Percentiles rank a stretch among this genome's conserved stretches.
Conservation (phyloP, 805 yeast genomes). For the Kregervanrija delftensis region DNA sequence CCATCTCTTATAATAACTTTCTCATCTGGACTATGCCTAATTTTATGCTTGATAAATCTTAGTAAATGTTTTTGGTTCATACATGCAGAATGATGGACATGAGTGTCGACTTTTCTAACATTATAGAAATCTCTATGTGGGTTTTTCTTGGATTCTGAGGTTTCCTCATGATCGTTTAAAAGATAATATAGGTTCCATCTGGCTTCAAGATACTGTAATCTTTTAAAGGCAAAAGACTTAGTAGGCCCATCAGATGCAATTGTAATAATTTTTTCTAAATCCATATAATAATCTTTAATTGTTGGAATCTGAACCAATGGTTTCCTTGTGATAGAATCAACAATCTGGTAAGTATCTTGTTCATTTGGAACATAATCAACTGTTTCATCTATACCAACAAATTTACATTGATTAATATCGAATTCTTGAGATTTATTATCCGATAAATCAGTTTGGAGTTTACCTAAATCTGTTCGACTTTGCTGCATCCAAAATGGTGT, state of each 20-base stretch:
- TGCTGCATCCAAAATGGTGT: constrained; percentile 67
- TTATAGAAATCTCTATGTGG: constrained; percentile 98
- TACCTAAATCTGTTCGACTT: constrained; percentile 1
- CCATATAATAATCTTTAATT: constrained; percentile 77
- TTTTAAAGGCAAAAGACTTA: constrained; percentile 90
- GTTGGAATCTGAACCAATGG: constrained; percentile 67
- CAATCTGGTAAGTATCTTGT: constrained; percentile 60
- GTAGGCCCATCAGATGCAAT: constrained; percentile 93
- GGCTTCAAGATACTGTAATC: constrained; percentile 91
- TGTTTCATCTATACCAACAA: constrained; percentile 43
- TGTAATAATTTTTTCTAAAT: constrained; percentile 64
- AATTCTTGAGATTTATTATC: constrained; percentile 30
- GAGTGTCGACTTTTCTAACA: constrained; percentile 95
- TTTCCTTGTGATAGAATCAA: constrained; percentile 22
- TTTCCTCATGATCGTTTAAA: constrained; percentile 89
- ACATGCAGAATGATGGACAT: constrained; percentile 98
- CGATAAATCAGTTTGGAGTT: neutral
- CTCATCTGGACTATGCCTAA: constrained; percentile 80
- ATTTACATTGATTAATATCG: constrained; percentile 46
- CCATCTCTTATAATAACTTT: constrained; percentile 93
- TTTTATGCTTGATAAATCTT: constrained; percentile 90
- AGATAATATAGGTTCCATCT: constrained; percentile 90
- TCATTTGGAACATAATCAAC: constrained; percentile 42
- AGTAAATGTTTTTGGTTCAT: constrained; percentile 97
- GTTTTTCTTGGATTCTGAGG: constrained; percentile 79